phyloP scores from a whole-genome alignment of 345 rosid genomes.

The Lenwebbia sp. region DNA sequence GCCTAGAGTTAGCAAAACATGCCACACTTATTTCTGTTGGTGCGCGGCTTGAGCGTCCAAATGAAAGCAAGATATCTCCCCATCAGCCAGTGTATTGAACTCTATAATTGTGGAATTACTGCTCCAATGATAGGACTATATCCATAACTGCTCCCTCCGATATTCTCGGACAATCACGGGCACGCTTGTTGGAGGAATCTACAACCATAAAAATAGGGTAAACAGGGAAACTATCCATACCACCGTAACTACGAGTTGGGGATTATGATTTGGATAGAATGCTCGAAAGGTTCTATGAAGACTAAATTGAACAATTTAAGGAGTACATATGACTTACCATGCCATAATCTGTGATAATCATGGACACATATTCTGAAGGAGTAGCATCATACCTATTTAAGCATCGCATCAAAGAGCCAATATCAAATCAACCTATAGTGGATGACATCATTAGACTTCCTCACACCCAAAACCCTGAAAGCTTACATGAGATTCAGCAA shows the following conservation, averaged over 20 bases:
- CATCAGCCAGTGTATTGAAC: background rate
- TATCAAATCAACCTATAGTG: background rate
- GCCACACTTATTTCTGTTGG: background rate
- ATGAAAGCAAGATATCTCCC: background rate
- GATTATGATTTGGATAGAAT: background rate
- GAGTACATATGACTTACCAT: conserved; percentile 51
- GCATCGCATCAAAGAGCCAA: background rate
- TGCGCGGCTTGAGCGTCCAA: background rate
- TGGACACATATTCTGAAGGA: conserved; percentile 80
- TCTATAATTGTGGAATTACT: background rate
- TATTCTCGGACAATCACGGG: conserved; percentile 89
- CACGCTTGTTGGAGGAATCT: conserved; percentile 98
- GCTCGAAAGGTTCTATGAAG: background rate
- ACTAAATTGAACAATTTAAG: background rate
- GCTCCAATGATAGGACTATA: conserved; percentile 11
- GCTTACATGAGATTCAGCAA: conserved; percentile 72
- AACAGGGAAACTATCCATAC: background rate
- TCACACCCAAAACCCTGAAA: background rate
- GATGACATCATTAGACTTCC: background rate
- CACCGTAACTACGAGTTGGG: background rate
- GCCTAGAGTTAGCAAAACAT: background rate
- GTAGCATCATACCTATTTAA: conserved; percentile 79
- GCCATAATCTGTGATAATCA: conserved; percentile 89
- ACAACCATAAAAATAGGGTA: background rate
- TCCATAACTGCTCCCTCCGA: conserved; percentile 52